phyloP scores from a whole-genome alignment of 1,284 basidiomycete genomes.

The Kwoniella shivajii region DNA sequence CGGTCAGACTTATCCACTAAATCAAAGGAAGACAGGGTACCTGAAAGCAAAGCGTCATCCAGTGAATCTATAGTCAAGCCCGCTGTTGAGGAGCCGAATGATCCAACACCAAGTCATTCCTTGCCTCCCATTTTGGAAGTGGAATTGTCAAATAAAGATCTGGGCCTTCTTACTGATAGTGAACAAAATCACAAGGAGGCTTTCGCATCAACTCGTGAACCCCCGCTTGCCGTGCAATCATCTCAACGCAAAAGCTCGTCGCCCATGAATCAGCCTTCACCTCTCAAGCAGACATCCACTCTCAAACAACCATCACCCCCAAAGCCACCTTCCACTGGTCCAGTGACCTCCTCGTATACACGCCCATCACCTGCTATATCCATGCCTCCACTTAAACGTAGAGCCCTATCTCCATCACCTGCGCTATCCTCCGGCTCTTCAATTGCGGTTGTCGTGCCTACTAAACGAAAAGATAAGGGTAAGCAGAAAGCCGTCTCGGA shows the following conservation, averaged over 20 bases:
- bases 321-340: neutral
- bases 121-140: neutral
- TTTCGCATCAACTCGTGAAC: too few species aligned
- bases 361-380: too few species aligned
- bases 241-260: too few species aligned
- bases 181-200: too few species aligned
- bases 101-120: neutral
- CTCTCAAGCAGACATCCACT: neutral
- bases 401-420: neutral
- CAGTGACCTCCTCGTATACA: too few species aligned
- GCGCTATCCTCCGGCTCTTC: neutral
- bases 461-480: constrained; percentile 1
- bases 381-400: neutral
- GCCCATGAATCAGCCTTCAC: too few species aligned
- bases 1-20: neutral
- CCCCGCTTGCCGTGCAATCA: too few species aligned
- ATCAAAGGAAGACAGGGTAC: neutral
- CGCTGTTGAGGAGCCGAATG: neutral
- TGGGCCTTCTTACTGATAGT: constrained; percentile 1
- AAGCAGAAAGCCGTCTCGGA: neutral
- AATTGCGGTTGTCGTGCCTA: neutral
- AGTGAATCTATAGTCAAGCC: too few species aligned
- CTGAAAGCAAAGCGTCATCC: too few species aligned
- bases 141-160: constrained; percentile 6
- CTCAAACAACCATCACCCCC: neutral